These are phyloP conservation scores for Colletotrichum falcatum DNA, from an alignment of 2,329 filamentous ascomycete genomes.

Conservation along the genomic window DNA sequence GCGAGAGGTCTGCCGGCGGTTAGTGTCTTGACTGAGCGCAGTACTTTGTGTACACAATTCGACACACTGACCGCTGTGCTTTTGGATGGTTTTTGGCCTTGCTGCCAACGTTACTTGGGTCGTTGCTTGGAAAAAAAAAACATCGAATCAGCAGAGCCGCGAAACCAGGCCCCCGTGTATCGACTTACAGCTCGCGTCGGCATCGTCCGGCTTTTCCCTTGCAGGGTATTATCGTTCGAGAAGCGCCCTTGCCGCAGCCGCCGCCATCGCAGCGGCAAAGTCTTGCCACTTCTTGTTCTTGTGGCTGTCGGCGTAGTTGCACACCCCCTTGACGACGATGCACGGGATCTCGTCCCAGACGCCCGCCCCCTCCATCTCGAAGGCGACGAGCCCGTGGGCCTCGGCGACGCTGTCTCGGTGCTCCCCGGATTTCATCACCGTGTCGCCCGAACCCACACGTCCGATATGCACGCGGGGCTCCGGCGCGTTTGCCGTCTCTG, in stretches of 20 bases:
- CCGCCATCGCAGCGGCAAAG: slow-evolving; percentile 52
- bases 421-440: slow-evolving; percentile 54
- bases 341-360: slow-evolving; percentile 50
- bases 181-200: neutral
- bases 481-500: accelerated
- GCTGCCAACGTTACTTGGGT: too few relatives aligned
- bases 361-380: slow-evolving; percentile 53
- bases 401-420: slow-evolving; percentile 51
- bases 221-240: slow-evolving; percentile 12
- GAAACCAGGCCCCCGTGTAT: neutral
- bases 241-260: slow-evolving; percentile 47
- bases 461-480: slow-evolving; percentile 21
- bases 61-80: neutral
- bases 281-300: slow-evolving; percentile 52
- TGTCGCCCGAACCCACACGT: slow-evolving; percentile 52
- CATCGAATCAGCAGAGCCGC: slow-evolving; percentile 21
- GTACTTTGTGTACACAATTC: neutral
- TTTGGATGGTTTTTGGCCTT: neutral
- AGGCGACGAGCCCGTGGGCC: slow-evolving; percentile 45
- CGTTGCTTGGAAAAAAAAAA: neutral
- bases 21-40: neutral
- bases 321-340: slow-evolving; percentile 53
- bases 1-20: neutral
- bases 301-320: slow-evolving; percentile 55
- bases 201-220: neutral